Conservation (phyloP, 169 alveolate genomes). For the Toxoplasma gondii region DNA sequence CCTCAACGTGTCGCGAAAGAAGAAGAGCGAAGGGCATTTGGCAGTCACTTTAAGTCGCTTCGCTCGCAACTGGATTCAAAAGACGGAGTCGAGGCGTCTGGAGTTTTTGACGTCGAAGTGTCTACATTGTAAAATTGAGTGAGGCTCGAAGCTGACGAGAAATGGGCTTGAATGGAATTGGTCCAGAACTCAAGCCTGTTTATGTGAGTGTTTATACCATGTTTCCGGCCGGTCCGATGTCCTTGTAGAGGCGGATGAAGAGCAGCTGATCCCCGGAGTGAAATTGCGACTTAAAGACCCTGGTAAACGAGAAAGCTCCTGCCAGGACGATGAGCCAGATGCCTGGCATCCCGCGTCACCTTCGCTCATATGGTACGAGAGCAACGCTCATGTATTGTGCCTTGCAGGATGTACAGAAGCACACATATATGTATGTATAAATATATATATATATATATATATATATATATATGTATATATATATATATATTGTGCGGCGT, state of each 20-base stretch:
- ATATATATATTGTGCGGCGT: background rate
- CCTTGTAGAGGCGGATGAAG: constrained; percentile 26
- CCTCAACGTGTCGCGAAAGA: too few species aligned
- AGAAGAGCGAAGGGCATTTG: too few species aligned
- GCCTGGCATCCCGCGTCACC: constrained; percentile 30
- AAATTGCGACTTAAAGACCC: background rate
- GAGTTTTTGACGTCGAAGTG: too few species aligned
- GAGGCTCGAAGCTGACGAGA: too few species aligned
- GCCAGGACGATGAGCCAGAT: background rate
- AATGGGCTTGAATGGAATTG: too few species aligned
- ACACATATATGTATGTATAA: background rate
- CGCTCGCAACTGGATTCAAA: too few species aligned
- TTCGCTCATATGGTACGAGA: background rate
- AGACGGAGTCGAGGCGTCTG: too few species aligned
- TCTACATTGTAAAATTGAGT: too few species aligned
- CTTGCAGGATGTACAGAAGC: background rate
- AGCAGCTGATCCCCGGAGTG: background rate
- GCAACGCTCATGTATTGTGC: background rate
- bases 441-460: background rate
- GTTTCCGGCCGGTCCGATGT: background rate
- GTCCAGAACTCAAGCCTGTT: too few species aligned
- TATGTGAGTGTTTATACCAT: background rate
- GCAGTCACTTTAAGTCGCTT: too few species aligned
- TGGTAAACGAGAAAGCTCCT: background rate
- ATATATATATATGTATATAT: too few species aligned